Conservation (phyloP, 169 alveolate genomes). For the Plasmodium ovale region DNA sequence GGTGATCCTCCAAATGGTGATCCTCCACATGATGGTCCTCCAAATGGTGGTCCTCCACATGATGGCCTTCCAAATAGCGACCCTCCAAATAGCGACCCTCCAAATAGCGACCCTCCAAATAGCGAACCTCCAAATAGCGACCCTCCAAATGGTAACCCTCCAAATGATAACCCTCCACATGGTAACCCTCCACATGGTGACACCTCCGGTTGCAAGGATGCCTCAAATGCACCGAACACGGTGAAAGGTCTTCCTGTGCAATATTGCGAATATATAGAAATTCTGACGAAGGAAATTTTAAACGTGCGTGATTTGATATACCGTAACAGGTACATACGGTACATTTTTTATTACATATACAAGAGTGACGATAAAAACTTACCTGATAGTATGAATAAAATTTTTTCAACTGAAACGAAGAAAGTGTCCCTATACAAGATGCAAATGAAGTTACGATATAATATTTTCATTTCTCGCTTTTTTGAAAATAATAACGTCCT, state of each 20-base stretch:
- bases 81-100: too few relatives aligned
- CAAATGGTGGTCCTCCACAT: not conserved
- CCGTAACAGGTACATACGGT: slow-evolving; percentile 62
- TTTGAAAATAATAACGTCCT: slow-evolving; percentile 13
- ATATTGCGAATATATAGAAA: slow-evolving; percentile 25
- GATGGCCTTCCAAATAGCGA: too few relatives aligned
- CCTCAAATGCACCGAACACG: not conserved
- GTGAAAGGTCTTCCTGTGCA: slow-evolving; percentile 36
- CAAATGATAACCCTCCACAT: too few relatives aligned
- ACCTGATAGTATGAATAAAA: slow-evolving; percentile 9
- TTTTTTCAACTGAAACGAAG: slow-evolving; percentile 27
- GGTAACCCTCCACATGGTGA: too few relatives aligned
- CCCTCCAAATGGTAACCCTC: too few relatives aligned
- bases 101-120: too few relatives aligned
- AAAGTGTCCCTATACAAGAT: slow-evolving; percentile 31
- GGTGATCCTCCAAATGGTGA: not conserved
- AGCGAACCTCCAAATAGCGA: too few relatives aligned
- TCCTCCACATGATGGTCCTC: not conserved
- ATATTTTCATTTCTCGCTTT: slow-evolving; percentile 55
- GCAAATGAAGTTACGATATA: slow-evolving; percentile 50
- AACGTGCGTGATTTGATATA: slow-evolving; percentile 62
- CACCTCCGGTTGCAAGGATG: not conserved
- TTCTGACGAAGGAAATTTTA: slow-evolving; percentile 43
- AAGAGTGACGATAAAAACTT: not conserved
- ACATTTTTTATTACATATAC: slow-evolving; percentile 62